These are phyloP conservation scores for Elsinoe batatas DNA, from an alignment of 2,329 filamentous ascomycete species.

Conservation along the genomic window DNA sequence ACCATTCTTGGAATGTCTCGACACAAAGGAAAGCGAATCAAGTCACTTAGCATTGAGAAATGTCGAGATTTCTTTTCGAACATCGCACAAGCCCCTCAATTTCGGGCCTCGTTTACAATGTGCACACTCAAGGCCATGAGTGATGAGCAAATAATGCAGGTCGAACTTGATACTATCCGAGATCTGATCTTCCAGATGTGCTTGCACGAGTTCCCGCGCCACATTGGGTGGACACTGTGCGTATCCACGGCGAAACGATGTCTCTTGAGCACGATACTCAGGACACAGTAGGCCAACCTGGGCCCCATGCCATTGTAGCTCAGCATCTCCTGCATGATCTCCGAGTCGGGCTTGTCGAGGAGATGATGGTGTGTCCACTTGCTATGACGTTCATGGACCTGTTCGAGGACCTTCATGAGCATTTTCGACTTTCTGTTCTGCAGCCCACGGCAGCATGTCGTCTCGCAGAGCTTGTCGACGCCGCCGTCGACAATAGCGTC, in stretches of 20 bases:
- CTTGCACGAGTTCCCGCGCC: neutral
- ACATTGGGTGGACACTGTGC: neutral
- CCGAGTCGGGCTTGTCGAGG: slow-evolving; percentile 34
- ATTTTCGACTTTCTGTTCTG: neutral
- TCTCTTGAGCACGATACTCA: slow-evolving; percentile 4
- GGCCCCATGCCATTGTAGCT: slow-evolving; percentile 44
- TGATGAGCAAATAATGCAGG: slow-evolving; percentile 14
- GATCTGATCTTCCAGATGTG: neutral
- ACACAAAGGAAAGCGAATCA: no score
- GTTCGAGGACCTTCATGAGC: neutral
- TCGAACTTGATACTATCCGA: slow-evolving; percentile 9
- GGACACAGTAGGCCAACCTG: slow-evolving; percentile 38
- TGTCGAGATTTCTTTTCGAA: no score
- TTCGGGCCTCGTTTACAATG: neutral
- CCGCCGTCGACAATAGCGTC: neutral
- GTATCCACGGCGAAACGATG: neutral
- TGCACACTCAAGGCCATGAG: slow-evolving; percentile 13
- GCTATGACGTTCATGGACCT: neutral
- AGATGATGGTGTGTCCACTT: slow-evolving; percentile 38
- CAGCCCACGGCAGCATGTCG: neutral
- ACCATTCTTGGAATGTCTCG: no score
- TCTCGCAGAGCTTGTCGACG: neutral
- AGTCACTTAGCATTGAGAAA: no score
- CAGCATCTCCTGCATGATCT: slow-evolving; percentile 43
- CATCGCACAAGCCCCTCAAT: no score